Evolutionary conservation across 441 rosid species (phyloP), one percentile per base, ranked within the genome.

Genomic region (Raphanus hybrid): DNA sequence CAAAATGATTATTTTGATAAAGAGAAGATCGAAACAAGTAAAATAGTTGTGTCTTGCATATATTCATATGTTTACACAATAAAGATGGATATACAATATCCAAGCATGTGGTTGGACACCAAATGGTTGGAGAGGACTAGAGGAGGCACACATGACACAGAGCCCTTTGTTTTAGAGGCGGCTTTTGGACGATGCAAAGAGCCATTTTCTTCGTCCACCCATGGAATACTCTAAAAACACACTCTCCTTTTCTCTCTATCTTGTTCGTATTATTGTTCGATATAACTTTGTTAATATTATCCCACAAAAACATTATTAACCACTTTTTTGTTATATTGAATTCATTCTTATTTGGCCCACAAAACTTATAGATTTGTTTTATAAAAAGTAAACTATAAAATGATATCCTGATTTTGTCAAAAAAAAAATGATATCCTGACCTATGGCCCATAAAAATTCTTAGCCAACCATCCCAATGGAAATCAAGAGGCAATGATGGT

Each of bases 141-240:
- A 50, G 57, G 18, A 50, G 57, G 58, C 58, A 54, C 18, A 52
- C 58, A 54, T 54, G 58, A 7, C 23, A 0, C 23, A 15, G 58
- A 54, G 58, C 20, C 58, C 58, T 54, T 54, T 54, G 58, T 54
- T 15, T 15, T 54, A 15, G 58, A 54, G 58, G 58, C 23, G 58
- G 23, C 58, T 54, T 15, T 54, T 54, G 23, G 58, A 54, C 23
- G 23, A 54, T 7, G 23, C 58, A 54, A 15, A 54, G 23, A 54
- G 58, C 58, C 58, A 52, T 52, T 52, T 52, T 52, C 57, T 52
- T 52, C 57, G 9, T 52, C 57, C 20, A 52, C 57, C 57, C 57
- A 52, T 14, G 57, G 20, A 52, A 52, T 14, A 52, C 20, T 52
- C 14, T 14, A 14, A 48, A 20, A 48, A 52, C 57, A 52, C 57